These are phyloP conservation scores for Rhodomyrtus tomentosa DNA, from an alignment of 345 rosid species.

Conservation along the genomic window DNA sequence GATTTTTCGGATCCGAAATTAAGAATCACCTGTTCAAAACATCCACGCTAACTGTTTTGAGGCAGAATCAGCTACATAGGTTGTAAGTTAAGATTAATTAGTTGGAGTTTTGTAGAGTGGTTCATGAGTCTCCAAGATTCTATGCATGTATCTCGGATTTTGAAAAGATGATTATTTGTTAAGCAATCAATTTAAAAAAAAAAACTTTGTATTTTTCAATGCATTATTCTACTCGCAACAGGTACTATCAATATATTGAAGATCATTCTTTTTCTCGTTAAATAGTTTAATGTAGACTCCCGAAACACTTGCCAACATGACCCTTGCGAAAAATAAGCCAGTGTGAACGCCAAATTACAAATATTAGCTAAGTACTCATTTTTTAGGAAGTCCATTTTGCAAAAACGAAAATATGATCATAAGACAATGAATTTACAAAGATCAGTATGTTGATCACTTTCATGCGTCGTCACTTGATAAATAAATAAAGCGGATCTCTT, in stretches of 20 bases:
- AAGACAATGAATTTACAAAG: no score
- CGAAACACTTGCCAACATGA: no score
- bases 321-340: no score
- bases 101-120: background rate
- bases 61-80: background rate
- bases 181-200: fast-evolving
- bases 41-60: background rate
- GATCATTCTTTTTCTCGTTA: fast-evolving
- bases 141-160: background rate
- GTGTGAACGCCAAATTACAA: no score
- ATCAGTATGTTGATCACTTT: no score
- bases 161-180: no score
- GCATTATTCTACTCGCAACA: background rate
- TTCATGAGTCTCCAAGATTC: background rate
- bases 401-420: background rate
- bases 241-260: background rate
- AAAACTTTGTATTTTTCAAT: background rate
- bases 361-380: no score
- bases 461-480: no score
- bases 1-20: background rate
- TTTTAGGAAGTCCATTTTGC: no score
- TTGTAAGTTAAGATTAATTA: background rate
- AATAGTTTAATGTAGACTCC: background rate
- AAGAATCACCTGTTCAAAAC: background rate
- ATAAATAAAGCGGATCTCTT: no score